These are phyloP conservation scores for Trichoderma parareesei DNA, from an alignment of 495 filamentous ascomycete species.

Conservation along the genomic window DNA sequence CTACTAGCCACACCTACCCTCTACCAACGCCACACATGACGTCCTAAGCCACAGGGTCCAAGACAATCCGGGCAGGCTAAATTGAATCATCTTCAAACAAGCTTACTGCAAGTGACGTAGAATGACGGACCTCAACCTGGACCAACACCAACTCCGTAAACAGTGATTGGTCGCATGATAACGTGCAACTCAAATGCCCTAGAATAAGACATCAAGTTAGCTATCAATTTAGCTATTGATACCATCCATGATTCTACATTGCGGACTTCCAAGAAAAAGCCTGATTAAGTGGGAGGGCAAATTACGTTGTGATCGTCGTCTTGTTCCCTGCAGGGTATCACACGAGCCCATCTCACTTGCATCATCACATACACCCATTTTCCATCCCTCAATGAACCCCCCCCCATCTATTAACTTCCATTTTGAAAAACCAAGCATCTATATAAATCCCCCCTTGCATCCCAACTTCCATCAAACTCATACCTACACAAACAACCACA, in stretches of 20 bases:
- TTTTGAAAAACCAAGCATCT: background rate
- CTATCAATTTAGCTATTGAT: too few species aligned
- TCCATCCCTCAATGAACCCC: too few species aligned
- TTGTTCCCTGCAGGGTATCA: background rate
- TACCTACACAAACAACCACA: background rate
- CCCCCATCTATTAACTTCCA: background rate
- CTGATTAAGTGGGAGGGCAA: too few species aligned
- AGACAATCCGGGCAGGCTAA: background rate
- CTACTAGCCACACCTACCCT: background rate
- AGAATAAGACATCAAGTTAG: too few species aligned
- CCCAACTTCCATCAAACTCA: background rate
- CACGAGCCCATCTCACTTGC: background rate
- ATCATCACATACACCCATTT: background rate
- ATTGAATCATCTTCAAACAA: background rate
- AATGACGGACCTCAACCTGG: background rate
- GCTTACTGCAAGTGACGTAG: slow-evolving; percentile 4
- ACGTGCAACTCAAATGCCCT: too few species aligned
- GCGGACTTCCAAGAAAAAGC: too few species aligned
- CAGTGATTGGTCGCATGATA: background rate
- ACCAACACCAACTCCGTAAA: background rate
- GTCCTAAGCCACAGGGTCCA: slow-evolving; percentile 1
- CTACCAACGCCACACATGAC: background rate
- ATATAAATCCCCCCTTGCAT: background rate
- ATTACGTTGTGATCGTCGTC: slow-evolving; percentile 1
- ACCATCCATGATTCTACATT: too few species aligned